Conservation (phyloP, 768 basidiomycete species). For the Tulasnella sp. region DNA sequence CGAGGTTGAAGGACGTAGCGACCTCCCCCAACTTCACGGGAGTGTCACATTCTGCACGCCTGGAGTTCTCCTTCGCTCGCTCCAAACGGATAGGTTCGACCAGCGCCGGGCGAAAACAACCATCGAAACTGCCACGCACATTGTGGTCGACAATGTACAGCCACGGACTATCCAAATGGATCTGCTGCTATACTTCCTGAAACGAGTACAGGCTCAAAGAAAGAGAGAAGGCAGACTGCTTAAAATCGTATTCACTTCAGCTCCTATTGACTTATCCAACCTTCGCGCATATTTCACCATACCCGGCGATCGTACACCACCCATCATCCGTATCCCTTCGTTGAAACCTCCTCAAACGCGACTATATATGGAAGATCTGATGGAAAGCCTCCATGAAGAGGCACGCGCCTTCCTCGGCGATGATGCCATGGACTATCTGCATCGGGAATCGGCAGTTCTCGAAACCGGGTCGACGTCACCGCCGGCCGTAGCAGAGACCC, state of each 20-base stretch:
- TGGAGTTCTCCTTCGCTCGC: constrained; percentile 77
- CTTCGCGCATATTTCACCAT: neutral
- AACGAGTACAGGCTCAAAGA: constrained; percentile 69
- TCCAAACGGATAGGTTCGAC: constrained; percentile 57
- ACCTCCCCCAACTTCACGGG: constrained; percentile 69
- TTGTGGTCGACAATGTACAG: constrained; percentile 93
- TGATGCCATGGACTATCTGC: constrained; percentile 66
- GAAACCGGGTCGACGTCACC: neutral
- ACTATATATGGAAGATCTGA: constrained; percentile 66
- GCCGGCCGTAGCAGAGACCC: neutral
- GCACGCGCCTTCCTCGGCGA: constrained; percentile 56
- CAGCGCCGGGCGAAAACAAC: constrained; percentile 27
- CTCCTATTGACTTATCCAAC: neutral
- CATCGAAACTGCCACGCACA: constrained; percentile 77
- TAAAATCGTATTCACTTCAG: constrained; percentile 80
- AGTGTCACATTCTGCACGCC: constrained; percentile 90
- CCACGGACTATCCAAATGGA: constrained; percentile 94
- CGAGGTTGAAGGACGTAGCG: constrained; percentile 84
- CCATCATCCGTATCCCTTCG: constrained; percentile 45
- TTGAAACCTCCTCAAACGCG: neutral
- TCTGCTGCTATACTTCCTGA: constrained; percentile 78
- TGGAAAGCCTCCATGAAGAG: constrained; percentile 28
- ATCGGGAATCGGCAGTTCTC: constrained; percentile 24
- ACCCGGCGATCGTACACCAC: neutral
- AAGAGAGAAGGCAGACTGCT: constrained; percentile 60